phyloP scores from a whole-genome alignment of 345 rosid species.

The Moricandia arvensis region DNA sequence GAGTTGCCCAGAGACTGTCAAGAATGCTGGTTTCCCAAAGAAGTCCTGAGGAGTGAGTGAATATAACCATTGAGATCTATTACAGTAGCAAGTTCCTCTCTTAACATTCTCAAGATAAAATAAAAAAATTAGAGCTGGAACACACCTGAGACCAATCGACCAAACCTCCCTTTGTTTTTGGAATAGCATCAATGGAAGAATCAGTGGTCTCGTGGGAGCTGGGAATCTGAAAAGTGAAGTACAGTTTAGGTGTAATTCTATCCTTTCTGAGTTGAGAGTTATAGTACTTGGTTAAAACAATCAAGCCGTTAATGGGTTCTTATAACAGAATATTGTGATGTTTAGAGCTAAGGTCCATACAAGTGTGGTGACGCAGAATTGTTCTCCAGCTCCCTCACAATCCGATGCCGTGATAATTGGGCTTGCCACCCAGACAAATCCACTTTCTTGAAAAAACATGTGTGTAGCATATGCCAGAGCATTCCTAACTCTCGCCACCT shows the following conservation, averaged over 20 bases:
- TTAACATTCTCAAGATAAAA: neutral
- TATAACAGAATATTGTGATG: neutral
- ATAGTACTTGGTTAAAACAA: neutral
- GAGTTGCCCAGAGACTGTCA: slow-evolving; percentile 97
- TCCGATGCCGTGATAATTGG: slow-evolving; percentile 96
- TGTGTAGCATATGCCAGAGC: slow-evolving; percentile 93
- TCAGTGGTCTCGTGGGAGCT: slow-evolving; percentile 57
- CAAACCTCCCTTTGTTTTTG: slow-evolving; percentile 72
- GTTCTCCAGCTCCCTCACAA: slow-evolving; percentile 99
- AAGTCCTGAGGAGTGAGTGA: slow-evolving; percentile 60
- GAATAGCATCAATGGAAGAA: slow-evolving; percentile 59
- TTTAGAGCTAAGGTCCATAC: slow-evolving; percentile 47
- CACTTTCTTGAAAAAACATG: slow-evolving; percentile 90
- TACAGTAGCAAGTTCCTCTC: neutral
- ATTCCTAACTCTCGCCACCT: slow-evolving; percentile 97
- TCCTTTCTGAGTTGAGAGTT: neutral
- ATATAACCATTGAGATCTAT: slow-evolving; percentile 5
- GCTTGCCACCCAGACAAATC: slow-evolving; percentile 95
- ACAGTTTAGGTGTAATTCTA: neutral
- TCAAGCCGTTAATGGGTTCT: neutral
- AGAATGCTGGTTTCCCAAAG: slow-evolving; percentile 95
- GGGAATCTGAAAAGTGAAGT: slow-evolving; percentile 62
- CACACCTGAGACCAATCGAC: slow-evolving; percentile 94
- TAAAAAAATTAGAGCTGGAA: slow-evolving; percentile 15
- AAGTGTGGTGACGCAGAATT: slow-evolving; percentile 96